Evolutionary conservation across 345 rosid species (phyloP), one percentile per base, ranked within the genome.

Genomic region (Eucalyptus pauciflora): DNA sequence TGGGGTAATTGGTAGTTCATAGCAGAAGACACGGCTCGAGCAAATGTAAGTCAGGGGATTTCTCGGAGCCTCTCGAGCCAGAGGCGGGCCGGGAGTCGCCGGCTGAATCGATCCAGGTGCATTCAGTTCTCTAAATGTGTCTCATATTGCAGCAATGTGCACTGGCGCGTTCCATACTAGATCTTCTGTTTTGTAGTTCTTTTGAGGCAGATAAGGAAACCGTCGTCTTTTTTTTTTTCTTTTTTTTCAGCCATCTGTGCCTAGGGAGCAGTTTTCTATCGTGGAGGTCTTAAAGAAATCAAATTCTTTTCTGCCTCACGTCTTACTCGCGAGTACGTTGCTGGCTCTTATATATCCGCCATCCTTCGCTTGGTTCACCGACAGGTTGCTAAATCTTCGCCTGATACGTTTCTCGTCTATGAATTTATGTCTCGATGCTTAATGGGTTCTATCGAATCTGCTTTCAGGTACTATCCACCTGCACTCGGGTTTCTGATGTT

Each of bases 401-500:
- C 6, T 5, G 41, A 86, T 33, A 86, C 13, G 49, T 85, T 69
- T 45, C 27, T 64, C 7, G 86, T 29, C 41, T 29, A 18, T 6
- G 7, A 50, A 54, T 89, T 89, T 67, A 13, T 43, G 50, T 79
- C 48, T 79, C 2, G 43, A 86, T 60, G 29, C 17, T 86, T 15
- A 86, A n/a, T 37, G 64, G 80, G n/a, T 48, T 50, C 24, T 11
- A 54, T 69, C 5, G 50, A 86, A 45, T 86, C 88, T 89, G 50
- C 87, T 88, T 89, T 89, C 90, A 97, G 99, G 97, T 97, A 96
- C 93, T 97, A 96, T 64, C 98, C 97, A 24, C 98, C 99, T 8
- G 99, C 99, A 31, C 92, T 97, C 87, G 99, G 99, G 31, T 97
- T 96, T 93, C 91, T 97, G 96, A 97, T 97, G 99, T 97, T 97